Evolutionary conservation across 2,329 filamentous ascomycete genomes (phyloP), one percentile per base, ranked within the genome.

Genomic region (Pseudogymnoascus sp.): DNA sequence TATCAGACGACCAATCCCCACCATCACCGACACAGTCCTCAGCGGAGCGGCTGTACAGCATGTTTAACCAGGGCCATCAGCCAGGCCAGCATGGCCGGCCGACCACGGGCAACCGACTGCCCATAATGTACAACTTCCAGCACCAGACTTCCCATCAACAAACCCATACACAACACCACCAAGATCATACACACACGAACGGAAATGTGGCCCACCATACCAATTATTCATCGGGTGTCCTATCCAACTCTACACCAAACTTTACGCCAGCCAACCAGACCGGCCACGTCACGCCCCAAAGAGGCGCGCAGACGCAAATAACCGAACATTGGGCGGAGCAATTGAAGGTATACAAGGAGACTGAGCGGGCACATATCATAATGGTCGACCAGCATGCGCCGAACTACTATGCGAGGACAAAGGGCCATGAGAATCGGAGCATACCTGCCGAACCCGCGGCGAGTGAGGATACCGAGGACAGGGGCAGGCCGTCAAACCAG

Each of bases 301-400:
- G 84, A 60, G 77, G 75, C 33, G 78, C 77, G 3, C 83, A 84
- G 66, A 75, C 76, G 25, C 82, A 82, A 63, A 75, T 80, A 50
- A 85, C 77, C 66, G 85, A 87, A 69, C 89, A 96, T 75, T 97
- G 92, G 92, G 86, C 88, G 67, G 88, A 94, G 72, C 94, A 99
- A 77, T 77, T 96, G 67, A 86, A 89, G 66, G 78, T 92, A 70
- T 88, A 87, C 66, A 90, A 92, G 68, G 89, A 91, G 66, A 85
- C 90, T 70, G 90, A 83, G 79, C 86, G 79, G 78, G 86, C 80
- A 76, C 88, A 82, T 82, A 83, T 73, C 78, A 90, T 81, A 81
- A 94, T 86, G 84, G 82, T 79, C 5, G 84, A 87, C 56, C 82
- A 85, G 67, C 82, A 84, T 68, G 82, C 85, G 66, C 84, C 84